Evolutionary conservation across 441 rosid species (phyloP).

Genomic region (Eutrema salsugineum): DNA sequence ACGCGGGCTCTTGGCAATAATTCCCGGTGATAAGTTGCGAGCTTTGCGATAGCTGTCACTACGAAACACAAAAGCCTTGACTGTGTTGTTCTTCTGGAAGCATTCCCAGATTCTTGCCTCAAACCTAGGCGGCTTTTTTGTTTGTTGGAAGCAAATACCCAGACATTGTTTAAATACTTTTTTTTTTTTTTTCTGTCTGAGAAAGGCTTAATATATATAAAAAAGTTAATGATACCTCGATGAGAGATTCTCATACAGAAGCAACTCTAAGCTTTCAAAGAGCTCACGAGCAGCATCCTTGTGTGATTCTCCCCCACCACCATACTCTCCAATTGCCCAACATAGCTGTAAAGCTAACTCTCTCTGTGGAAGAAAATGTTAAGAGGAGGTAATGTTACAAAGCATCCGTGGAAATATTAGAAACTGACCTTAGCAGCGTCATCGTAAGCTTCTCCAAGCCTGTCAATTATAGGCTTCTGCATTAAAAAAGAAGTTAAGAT

Average conservation of each 20-base stretch:
- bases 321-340: slow-evolving; percentile 99
- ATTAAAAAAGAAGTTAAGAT: slow-evolving; percentile 5
- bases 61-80: slow-evolving; percentile 95
- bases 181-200: not conserved
- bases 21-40: slow-evolving; percentile 81
- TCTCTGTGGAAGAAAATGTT: slow-evolving; percentile 41
- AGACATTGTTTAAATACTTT: not conserved
- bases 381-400: not conserved
- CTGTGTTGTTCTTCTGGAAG: slow-evolving; percentile 60
- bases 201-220: not conserved
- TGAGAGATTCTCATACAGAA: slow-evolving; percentile 88
- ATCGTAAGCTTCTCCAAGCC: slow-evolving; percentile 97
- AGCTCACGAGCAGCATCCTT: slow-evolving; percentile 97
- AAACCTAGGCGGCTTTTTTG: slow-evolving; percentile 72
- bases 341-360: slow-evolving; percentile 92
- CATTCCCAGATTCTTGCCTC: slow-evolving; percentile 56
- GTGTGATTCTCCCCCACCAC: slow-evolving; percentile 87
- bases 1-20: slow-evolving; percentile 89
- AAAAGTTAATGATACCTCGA: slow-evolving; percentile 51
- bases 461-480: slow-evolving; percentile 93
- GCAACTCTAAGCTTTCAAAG: slow-evolving; percentile 90
- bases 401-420: not conserved
- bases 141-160: slow-evolving; percentile 18
- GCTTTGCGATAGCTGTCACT: slow-evolving; percentile 89
- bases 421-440: slow-evolving; percentile 78